Base-by-base conservation (phyloP, 331 rosid genomes). In the Erythrophleum ivorense region DNA sequence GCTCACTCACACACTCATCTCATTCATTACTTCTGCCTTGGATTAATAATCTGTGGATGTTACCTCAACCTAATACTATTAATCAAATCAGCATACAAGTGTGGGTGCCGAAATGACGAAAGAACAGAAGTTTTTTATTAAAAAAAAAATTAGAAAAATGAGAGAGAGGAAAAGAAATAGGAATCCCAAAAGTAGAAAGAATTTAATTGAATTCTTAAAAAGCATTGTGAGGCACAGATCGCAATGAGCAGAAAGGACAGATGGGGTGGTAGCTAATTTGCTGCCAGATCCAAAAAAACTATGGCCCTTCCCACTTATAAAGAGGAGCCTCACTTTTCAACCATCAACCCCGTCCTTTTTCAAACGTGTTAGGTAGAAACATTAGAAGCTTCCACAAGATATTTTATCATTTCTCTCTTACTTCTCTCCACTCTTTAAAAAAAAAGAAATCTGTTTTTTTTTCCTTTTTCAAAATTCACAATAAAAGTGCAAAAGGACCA, bases 341-440 rank as follows among this genome's bases (percentile, higher is more conserved):
- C 91, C 80, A 85, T 81, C 69, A 54, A 60, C 43, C 52, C 52
- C 73, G 57, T 67, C 66, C 78, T 53, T 87, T 92, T 92, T 89
- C 94, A 89, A 91, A 84, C 75, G 94, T 79, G 95, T 89, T 92
- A 87, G 94, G 97, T 91, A 81, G 92, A 91, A 78, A 81, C 86
- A 86, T 83, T 66, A 83, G 95, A 92, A 92, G 89, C 94, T 92
- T 91, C 97, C 88, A 89, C 70, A 0, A 75, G 86, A 86, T 81
- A 67, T 87, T 86, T 77, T 83, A 73, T 41, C 78, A 49, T n/a
- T 4, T 31, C 11, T 84, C 64, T 80, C 57, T 71, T 55, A 55
- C 69, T 52, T 16, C 24, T 69, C 81, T 53, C 58, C 58, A 6
- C 79, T 5, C 18, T 9, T n/a, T 4, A 6, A 65, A 15, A 14